Evolutionary conservation across 2,329 filamentous ascomycete genomes (phyloP).

Genomic region (Chrysoporthe puriensis): DNA sequence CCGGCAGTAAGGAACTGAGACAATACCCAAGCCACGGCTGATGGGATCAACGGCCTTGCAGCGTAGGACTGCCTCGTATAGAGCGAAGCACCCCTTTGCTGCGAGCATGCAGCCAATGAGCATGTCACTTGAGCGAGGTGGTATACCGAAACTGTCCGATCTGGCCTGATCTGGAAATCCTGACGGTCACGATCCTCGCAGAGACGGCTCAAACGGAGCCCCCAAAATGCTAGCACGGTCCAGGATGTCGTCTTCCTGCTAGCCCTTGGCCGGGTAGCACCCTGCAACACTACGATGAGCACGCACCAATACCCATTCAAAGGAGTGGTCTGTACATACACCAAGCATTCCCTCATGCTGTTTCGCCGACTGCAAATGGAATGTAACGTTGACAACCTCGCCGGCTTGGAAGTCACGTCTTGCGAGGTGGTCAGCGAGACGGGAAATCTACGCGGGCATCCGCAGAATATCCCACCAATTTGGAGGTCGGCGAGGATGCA

Average conservation of each 20-base stretch:
- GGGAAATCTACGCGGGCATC: not conserved
- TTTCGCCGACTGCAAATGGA: constrained; percentile 10
- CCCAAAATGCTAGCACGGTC: constrained; percentile 7
- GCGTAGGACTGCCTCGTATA: constrained; percentile 29
- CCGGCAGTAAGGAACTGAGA: constrained; percentile 24
- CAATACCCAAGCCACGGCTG: constrained; percentile 28
- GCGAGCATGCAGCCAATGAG: constrained; percentile 22
- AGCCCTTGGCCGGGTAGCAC: not conserved
- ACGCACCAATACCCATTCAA: too few species aligned
- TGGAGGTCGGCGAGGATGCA: constrained; percentile 2
- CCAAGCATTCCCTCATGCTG: constrained; percentile 1
- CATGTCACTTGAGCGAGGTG: constrained; percentile 24
- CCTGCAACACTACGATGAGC: not conserved
- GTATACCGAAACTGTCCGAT: constrained; percentile 25
- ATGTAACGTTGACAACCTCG: constrained; percentile 5
- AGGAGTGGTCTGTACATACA: not conserved
- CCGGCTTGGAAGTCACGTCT: not conserved
- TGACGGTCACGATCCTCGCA: constrained; percentile 16
- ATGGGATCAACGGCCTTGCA: constrained; percentile 25
- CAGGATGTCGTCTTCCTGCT: not conserved
- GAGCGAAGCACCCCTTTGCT: constrained; percentile 20
- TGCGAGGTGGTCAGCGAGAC: not conserved
- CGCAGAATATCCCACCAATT: not conserved
- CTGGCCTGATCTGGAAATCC: constrained; percentile 22
- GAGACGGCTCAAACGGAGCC: not conserved